phyloP scores from a whole-genome alignment of 805 yeast species.

The Yarrowia hollandica region DNA sequence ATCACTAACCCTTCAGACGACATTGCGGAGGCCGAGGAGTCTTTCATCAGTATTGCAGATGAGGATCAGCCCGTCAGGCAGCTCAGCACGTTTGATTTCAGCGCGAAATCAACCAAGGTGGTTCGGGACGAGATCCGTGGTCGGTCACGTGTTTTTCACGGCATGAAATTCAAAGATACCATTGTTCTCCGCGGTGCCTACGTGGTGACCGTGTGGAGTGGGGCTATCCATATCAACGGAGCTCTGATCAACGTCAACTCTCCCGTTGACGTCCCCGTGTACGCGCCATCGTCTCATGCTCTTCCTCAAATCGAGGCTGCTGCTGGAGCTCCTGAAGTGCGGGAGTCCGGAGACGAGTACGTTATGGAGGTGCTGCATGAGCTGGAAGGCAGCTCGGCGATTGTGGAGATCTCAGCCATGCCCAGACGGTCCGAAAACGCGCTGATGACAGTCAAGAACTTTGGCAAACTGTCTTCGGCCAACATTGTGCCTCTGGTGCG shows the following conservation, averaged over 20 bases:
- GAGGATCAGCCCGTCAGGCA: background rate
- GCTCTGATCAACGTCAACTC: conserved; percentile 1
- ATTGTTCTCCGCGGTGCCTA: conserved; percentile 20
- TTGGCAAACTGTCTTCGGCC: conserved; percentile 9
- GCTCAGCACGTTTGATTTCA: background rate
- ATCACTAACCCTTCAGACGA: background rate
- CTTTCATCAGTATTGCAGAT: background rate
- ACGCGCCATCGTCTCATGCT: conserved; percentile 12
- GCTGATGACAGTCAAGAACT: background rate
- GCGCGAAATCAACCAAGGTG: conserved; percentile 3
- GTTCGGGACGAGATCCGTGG: conserved; percentile 10
- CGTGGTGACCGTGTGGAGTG: conserved; percentile 13
- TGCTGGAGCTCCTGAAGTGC: conserved; percentile 9
- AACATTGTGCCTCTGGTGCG: conserved; percentile 14
- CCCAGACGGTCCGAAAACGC: conserved; percentile 1
- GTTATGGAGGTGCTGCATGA: background rate
- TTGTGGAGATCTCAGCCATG: conserved; percentile 16
- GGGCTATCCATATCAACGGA: conserved; percentile 15
- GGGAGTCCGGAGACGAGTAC: background rate
- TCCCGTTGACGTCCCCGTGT: conserved; percentile 8
- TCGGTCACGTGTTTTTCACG: background rate
- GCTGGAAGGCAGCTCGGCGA: background rate
- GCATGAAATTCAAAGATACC: conserved; percentile 24
- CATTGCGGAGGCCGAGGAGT: conserved; percentile 1
- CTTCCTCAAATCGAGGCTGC: conserved; percentile 22